A percentile compares a stretch with the other conserved stretches of the same genome.
Conservation (phyloP, 176 grass and related monocot genomes). For the Themeda triandra region DNA sequence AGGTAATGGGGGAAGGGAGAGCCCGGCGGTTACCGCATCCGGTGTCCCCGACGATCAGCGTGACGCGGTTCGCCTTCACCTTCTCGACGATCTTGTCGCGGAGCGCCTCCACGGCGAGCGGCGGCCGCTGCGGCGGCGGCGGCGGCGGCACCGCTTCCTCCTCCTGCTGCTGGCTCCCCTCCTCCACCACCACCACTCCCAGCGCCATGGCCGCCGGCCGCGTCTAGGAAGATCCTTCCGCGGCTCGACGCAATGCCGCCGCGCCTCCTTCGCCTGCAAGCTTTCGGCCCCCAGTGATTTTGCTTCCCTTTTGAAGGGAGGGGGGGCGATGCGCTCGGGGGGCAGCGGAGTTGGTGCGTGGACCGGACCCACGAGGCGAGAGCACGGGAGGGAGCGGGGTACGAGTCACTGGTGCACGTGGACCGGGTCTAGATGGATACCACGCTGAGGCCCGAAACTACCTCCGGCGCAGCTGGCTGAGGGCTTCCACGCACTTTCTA, state of each 20-base stretch:
- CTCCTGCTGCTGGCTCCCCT: neutral
- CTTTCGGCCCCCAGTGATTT: constrained; percentile 6
- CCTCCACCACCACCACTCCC: neutral
- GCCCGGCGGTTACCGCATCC: constrained; percentile 59
- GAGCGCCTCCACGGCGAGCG: constrained; percentile 62
- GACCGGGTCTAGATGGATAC: neutral
- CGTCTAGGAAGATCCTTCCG: neutral
- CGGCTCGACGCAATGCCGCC: neutral
- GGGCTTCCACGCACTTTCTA: neutral
- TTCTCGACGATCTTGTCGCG: constrained; percentile 89
- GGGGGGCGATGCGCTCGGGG: neutral
- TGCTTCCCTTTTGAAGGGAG: constrained; percentile 23
- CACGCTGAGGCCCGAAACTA: neutral
- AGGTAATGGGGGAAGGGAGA: neutral
- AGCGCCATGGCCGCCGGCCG: constrained; percentile 19
- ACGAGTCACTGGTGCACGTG: neutral
- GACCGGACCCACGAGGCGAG: neutral
- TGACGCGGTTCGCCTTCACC: constrained; percentile 80
- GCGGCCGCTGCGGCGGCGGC: constrained; percentile 5
- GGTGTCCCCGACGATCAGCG: constrained; percentile 80
- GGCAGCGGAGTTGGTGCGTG: neutral
- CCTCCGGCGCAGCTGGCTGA: neutral
- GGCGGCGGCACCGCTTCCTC: neutral
- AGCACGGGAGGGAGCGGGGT: neutral
- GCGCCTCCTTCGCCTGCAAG: constrained; percentile 21